phyloP scores from a whole-genome alignment of 2,329 filamentous ascomycete species.

The Fusarium armeniacum region DNA sequence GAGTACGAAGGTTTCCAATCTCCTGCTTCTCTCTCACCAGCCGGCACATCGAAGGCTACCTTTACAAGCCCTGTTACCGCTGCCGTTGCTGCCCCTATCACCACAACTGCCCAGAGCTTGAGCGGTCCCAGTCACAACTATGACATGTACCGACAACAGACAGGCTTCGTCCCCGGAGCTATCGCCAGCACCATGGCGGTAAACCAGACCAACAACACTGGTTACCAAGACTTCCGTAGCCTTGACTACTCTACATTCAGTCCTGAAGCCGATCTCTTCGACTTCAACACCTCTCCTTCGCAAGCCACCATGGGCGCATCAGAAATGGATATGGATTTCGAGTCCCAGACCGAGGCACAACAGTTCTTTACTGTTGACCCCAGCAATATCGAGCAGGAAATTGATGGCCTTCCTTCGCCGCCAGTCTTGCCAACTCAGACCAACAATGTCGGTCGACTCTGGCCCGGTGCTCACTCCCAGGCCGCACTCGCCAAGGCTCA shows the following conservation, averaged over 20 bases:
- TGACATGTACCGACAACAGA: conserved; percentile 95
- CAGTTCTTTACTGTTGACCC: conserved; percentile 83
- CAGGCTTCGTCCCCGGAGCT: conserved; percentile 88
- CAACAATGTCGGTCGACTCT: conserved; percentile 78
- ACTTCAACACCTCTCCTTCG: conserved; percentile 78
- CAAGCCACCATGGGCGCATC: conserved; percentile 69
- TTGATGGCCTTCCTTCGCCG: conserved; percentile 59
- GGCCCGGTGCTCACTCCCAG: conserved; percentile 94
- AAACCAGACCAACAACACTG: conserved; percentile 72
- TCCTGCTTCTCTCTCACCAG: conserved; percentile 68
- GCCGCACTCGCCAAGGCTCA: conserved; percentile 82
- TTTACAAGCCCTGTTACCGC: conserved; percentile 67
- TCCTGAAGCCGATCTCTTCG: conserved; percentile 75
- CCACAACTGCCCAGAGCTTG: conserved; percentile 72
- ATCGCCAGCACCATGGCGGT: conserved; percentile 84
- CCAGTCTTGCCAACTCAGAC: conserved; percentile 66
- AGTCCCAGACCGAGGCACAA: conserved; percentile 63
- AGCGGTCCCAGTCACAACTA: conserved; percentile 94
- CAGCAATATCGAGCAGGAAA: conserved; percentile 75
- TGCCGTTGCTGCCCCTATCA: conserved; percentile 67
- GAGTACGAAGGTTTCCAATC: conserved; percentile 76
- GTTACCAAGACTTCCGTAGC: conserved; percentile 65
- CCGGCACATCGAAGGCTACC: conserved; percentile 65
- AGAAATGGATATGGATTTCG: conserved; percentile 75
- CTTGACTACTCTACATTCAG: conserved; percentile 70